Evolutionary conservation across 371 early-diverging fungal species (phyloP).

Genomic region (Zancudomyces culisetae): DNA sequence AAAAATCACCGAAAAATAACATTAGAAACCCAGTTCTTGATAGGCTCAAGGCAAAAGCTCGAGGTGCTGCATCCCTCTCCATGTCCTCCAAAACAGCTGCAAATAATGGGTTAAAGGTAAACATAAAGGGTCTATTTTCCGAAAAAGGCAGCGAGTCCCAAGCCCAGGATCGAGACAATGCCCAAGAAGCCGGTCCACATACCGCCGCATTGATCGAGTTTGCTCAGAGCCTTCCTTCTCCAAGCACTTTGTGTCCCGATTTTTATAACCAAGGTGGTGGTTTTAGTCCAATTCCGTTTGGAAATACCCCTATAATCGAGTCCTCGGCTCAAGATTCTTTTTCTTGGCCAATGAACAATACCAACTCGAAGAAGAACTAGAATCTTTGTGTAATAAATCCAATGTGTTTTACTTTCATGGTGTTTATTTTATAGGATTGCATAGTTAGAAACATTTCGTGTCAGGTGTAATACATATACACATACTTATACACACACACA

Average conservation of each 20-base stretch:
- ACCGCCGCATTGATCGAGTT: slow-evolving; percentile 32
- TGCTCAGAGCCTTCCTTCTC: slow-evolving; percentile 56
- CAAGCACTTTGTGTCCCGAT: slow-evolving; percentile 53
- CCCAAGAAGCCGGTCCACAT: slow-evolving; percentile 21
- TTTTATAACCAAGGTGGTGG: slow-evolving; percentile 45
- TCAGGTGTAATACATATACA: no score
- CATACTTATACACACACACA: no score
- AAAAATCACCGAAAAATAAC: no score
- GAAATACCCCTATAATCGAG: slow-evolving; percentile 34
- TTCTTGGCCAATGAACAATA: slow-evolving; percentile 32
- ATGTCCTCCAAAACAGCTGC: not conserved
- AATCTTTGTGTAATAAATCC: no score
- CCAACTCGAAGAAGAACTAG: not conserved
- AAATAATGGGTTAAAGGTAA: not conserved
- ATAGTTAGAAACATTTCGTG: no score
- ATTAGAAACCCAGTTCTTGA: not conserved
- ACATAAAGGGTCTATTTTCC: not conserved
- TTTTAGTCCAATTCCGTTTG: slow-evolving; percentile 41
- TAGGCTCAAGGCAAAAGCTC: not conserved
- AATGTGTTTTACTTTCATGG: no score
- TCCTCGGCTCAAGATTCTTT: slow-evolving; percentile 26
- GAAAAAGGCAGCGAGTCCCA: not conserved
- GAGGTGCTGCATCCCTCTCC: not conserved
- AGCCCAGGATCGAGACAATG: not conserved
- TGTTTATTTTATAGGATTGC: no score